A percentile compares a stretch with the other conserved stretches of the same genome.
Conservation (phyloP, 768 basidiomycete species). For the Candolleomyces eurysporus region DNA sequence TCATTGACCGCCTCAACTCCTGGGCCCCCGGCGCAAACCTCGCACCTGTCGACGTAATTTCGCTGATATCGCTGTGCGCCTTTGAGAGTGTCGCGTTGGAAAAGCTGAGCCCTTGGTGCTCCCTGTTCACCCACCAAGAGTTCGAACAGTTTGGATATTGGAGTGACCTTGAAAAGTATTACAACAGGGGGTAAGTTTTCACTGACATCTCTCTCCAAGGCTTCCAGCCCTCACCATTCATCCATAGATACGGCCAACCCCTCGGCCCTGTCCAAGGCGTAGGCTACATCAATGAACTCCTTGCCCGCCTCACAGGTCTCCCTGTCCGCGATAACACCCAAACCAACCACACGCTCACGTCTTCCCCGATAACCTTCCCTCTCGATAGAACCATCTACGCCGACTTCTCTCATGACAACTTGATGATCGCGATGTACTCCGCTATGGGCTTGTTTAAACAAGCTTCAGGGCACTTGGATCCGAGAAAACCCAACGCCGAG, state of each 20-base stretch:
- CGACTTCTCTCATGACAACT: constrained; percentile 86
- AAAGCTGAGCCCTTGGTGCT: constrained; percentile 63
- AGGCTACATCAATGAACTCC: constrained; percentile 86
- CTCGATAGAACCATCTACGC: constrained; percentile 62
- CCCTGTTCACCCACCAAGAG: constrained; percentile 62
- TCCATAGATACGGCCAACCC: constrained; percentile 56
- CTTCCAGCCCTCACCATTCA: not conserved
- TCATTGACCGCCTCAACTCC: constrained; percentile 57
- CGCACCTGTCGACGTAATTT: constrained; percentile 48
- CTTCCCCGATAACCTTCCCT: constrained; percentile 66
- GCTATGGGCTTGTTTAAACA: constrained; percentile 56
- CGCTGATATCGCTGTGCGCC: constrained; percentile 72
- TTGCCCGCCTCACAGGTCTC: constrained; percentile 69
- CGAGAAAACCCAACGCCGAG: constrained; percentile 26
- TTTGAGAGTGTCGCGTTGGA: constrained; percentile 70
- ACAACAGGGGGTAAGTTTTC: constrained; percentile 62
- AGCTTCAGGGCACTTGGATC: constrained; percentile 27
- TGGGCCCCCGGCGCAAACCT: constrained; percentile 65
- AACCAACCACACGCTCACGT: constrained; percentile 72
- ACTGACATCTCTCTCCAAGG: not conserved
- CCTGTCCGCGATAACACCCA: constrained; percentile 70
- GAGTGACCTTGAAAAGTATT: constrained; percentile 76
- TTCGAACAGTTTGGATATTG: constrained; percentile 68
- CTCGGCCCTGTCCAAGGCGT: constrained; percentile 80
- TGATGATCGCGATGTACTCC: constrained; percentile 76